phyloP scores from a whole-genome alignment of 2,329 filamentous ascomycete genomes.

The Tolypocladium tropicale region DNA sequence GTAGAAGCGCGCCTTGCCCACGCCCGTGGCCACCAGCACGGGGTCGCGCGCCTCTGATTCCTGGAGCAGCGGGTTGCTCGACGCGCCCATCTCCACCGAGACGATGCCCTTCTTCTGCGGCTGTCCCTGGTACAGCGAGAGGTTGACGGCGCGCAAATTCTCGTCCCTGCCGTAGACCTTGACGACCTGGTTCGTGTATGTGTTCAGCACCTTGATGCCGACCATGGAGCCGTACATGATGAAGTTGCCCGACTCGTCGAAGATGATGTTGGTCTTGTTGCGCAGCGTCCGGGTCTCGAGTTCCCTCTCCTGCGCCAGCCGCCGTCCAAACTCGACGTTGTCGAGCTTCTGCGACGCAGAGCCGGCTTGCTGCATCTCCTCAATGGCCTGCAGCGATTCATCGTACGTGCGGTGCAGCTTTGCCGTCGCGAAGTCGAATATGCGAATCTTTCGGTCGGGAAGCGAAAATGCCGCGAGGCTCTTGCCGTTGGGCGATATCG shows the following conservation, averaged over 20 bases:
- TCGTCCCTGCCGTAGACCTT: conserved; percentile 88
- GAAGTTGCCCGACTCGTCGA: conserved; percentile 94
- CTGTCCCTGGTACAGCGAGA: conserved; percentile 87
- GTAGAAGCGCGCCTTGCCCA: conserved; percentile 88
- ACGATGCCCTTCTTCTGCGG: conserved; percentile 89
- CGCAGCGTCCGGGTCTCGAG: conserved; percentile 60
- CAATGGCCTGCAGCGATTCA: conserved; percentile 79
- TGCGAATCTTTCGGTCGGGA: conserved; percentile 82
- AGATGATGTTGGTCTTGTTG: conserved; percentile 74
- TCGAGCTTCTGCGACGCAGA: conserved; percentile 74
- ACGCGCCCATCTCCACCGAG: conserved; percentile 95
- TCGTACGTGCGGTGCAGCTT: conserved; percentile 92
- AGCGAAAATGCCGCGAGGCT: conserved; percentile 86
- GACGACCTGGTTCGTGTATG: conserved; percentile 83
- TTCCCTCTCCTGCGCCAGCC: conserved; percentile 78
- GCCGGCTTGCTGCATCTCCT: conserved; percentile 93
- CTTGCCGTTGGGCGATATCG: conserved; percentile 74
- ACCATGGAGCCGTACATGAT: conserved; percentile 87
- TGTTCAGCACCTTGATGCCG: conserved; percentile 93
- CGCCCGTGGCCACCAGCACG: conserved; percentile 74
- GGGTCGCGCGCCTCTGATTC: conserved; percentile 88
- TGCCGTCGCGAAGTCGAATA: conserved; percentile 85
- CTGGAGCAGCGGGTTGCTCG: conserved; percentile 81
- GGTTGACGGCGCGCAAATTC: conserved; percentile 69
- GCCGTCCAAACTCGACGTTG: conserved; percentile 81